A percentile compares a stretch with the other conserved stretches of the same genome.
Evolutionary conservation across 768 basidiomycete genomes (phyloP).

Genomic region (Myochromella boudieri): DNA sequence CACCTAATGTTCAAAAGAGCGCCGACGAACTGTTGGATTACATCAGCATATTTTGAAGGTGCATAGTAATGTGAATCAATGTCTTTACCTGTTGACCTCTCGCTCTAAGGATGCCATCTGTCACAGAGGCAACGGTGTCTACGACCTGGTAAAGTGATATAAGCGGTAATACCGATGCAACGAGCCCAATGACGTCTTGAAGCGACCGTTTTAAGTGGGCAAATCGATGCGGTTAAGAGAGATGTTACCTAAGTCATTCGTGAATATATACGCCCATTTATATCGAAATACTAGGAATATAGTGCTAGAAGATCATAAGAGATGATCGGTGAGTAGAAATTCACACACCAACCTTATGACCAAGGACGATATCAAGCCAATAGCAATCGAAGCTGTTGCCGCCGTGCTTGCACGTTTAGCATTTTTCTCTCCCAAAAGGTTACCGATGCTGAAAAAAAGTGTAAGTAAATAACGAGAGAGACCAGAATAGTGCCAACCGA

Average conservation of each 20-base stretch:
- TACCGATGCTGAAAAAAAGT: slow-evolving; percentile 5
- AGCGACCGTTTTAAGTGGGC: neutral
- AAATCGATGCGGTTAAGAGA: neutral
- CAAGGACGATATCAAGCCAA: slow-evolving; percentile 35
- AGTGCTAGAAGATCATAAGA: too few species aligned
- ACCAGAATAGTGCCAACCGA: slow-evolving; percentile 46
- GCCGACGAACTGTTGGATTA: slow-evolving; percentile 53
- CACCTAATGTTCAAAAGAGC: slow-evolving; percentile 77
- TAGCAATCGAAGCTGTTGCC: slow-evolving; percentile 55
- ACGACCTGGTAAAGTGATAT: slow-evolving; percentile 82
- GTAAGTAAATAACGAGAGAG: too few species aligned
- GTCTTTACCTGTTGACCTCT: slow-evolving; percentile 70
- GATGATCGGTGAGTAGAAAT: too few species aligned
- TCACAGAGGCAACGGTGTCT: slow-evolving; percentile 68
- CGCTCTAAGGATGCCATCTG: slow-evolving; percentile 77
- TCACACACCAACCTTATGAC: neutral
- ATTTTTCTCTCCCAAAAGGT: slow-evolving; percentile 11
- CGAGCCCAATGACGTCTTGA: slow-evolving; percentile 52
- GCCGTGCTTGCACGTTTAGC: slow-evolving; percentile 9
- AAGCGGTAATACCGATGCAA: slow-evolving; percentile 69
- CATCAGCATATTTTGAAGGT: neutral
- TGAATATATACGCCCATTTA: slow-evolving; percentile 74
- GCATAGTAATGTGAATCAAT: too few species aligned
- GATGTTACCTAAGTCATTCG: slow-evolving; percentile 49
- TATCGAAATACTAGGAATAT: slow-evolving; percentile 59